Evolutionary conservation across 805 yeast genomes (phyloP).

Genomic region (Pichia exigua): DNA sequence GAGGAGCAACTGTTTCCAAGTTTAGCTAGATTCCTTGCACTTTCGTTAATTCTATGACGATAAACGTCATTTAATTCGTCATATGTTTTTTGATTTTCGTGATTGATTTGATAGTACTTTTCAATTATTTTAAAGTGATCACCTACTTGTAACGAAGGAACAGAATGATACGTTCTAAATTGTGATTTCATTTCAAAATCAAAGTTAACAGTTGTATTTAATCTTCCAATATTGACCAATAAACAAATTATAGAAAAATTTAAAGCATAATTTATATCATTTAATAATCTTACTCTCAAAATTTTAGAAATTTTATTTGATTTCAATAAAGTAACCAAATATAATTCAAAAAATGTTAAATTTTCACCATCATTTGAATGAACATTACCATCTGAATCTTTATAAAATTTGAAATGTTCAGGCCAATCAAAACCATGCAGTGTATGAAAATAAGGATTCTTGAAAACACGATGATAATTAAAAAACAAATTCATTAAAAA

Average conservation of each 20-base stretch:
- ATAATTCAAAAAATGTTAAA: conserved; percentile 76
- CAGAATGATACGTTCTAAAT: conserved; percentile 85
- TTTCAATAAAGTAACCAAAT: conserved; percentile 72
- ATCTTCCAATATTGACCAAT: conserved; percentile 83
- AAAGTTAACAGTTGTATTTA: conserved; percentile 91
- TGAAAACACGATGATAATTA: conserved; percentile 59
- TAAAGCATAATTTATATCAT: conserved; percentile 34
- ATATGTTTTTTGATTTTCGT: background rate
- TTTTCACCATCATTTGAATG: conserved; percentile 31
- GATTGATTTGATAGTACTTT: conserved; percentile 18
- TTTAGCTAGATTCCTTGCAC: background rate
- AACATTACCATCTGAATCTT: conserved; percentile 19
- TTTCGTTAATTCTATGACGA: background rate
- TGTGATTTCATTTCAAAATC: conserved; percentile 95
- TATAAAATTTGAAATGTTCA: conserved; percentile 21
- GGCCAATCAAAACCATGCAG: conserved; percentile 32
- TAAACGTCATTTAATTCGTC: background rate
- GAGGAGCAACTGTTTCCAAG: background rate
- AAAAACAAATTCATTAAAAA: conserved; percentile 59
- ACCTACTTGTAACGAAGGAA: conserved; percentile 78
- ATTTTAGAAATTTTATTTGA: conserved; percentile 79
- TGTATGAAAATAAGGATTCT: conserved; percentile 43
- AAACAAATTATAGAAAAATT: conserved; percentile 43
- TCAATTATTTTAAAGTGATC: conserved; percentile 32
- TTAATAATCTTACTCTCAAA: conserved; percentile 72